Base-by-base conservation (phyloP, 768 basidiomycete genomes). In the Rhodocollybia butyracea region DNA sequence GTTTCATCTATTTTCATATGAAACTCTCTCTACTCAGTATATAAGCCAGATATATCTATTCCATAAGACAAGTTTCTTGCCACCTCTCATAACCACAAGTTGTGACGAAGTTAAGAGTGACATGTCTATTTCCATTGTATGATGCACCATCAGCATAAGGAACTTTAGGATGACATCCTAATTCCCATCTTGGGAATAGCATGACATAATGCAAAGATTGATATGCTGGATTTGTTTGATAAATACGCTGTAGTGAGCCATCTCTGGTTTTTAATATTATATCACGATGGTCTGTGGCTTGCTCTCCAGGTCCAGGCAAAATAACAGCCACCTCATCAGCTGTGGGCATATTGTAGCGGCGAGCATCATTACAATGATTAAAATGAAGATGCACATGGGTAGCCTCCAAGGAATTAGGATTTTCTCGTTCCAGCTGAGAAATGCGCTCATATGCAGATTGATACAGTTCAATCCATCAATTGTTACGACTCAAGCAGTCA, bases 91-190 rank as follows among this genome's bases (percentile, higher is more conserved):
- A n/a, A n/a, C n/a, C n/a, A n/a, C n/a, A n/a, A n/a, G n/a, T n/a
- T n/a, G n/a, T n/a, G n/a, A n/a, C n/a, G n/a, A n/a, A n/a, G n/a
- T n/a, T n/a, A n/a, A n/a, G n/a, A n/a, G n/a, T n/a, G n/a, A n/a
- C n/a, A n/a, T n/a, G n/a, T n/a, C n/a, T n/a, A n/a, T n/a, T n/a
- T n/a, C n/a, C n/a, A n/a, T n/a, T n/a, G n/a, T n/a, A n/a, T n/a
- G n/a, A n/a, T n/a, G n/a, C n/a, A n/a, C n/a, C n/a, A n/a, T n/a
- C n/a, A n/a, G n/a, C n/a, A n/a, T n/a, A n/a, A n/a, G n/a, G n/a
- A n/a, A n/a, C n/a, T n/a, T n/a, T n/a, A n/a, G n/a, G 12, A 52
- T 72, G 67, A 73, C 73, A 80, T 1, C 77, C 77, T 40, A 62
- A 46, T 17, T 73, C 61, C 5, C 75, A 65, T 57, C 50, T 34